Percentiles rank a stretch among this genome's conserved stretches.
Conservation (phyloP, 306 rosid species). For the Casuarina equisetifolia region DNA sequence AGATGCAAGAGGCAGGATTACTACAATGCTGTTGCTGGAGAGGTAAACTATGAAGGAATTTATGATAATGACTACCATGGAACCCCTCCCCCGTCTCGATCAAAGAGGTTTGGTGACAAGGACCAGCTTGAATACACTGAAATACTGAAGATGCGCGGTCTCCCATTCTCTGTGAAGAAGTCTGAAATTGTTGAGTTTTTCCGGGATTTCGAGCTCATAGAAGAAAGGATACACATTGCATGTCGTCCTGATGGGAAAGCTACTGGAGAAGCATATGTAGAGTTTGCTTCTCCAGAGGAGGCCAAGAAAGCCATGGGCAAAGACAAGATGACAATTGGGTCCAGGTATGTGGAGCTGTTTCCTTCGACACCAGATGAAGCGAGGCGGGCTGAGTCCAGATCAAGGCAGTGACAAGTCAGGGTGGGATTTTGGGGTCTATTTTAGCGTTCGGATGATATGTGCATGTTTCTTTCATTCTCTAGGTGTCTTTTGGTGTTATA, state of each 20-base stretch:
- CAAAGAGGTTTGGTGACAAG: constrained; percentile 84
- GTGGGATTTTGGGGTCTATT: constrained; percentile 33
- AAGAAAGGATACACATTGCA: constrained; percentile 80
- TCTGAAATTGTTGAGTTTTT: constrained; percentile 78
- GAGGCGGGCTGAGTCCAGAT: constrained; percentile 91
- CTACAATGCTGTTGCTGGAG: constrained; percentile 85
- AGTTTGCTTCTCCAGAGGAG: constrained; percentile 82
- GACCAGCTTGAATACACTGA: constrained; percentile 94
- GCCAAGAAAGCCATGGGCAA: constrained; percentile 91
- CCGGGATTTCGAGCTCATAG: constrained; percentile 66
- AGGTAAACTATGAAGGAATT: constrained; percentile 80
- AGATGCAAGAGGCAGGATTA: constrained; percentile 96
- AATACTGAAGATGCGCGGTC: constrained; percentile 97
- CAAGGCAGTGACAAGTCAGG: constrained; percentile 66
- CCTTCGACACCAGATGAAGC: constrained; percentile 98
- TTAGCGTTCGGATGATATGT: constrained; percentile 4
- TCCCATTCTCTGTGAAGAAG: constrained; percentile 68
- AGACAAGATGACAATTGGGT: constrained; percentile 98
- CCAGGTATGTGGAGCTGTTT: constrained; percentile 97
- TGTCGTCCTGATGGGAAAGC: constrained; percentile 98
- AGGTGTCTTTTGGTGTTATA: constrained; percentile 18
- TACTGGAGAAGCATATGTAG: constrained; percentile 95
- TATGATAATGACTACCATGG: constrained; percentile 84
- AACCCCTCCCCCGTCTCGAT: constrained; percentile 89
- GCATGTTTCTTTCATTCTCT: not conserved